Base-by-base conservation (phyloP, 2,329 filamentous ascomycete species). In the Ascochyta pisi region DNA sequence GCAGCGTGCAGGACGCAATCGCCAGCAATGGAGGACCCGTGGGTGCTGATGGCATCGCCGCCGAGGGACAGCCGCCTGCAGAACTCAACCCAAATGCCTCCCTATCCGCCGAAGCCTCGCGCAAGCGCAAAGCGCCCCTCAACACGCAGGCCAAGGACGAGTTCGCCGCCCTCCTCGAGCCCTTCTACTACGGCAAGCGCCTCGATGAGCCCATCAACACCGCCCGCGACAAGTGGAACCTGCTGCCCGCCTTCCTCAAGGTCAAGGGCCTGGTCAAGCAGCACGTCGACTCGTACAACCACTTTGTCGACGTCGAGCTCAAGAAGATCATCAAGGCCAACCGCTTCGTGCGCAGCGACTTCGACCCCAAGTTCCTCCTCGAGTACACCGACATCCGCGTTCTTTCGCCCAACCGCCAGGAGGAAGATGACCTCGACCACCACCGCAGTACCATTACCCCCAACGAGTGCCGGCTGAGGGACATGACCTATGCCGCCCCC, bases 261-360 rank as follows among this genome's bases (percentile, higher is more conserved):
- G 93, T 97, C 69, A 99, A 99, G 78, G 93, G 93, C 54, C 82
- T 97, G 54, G 93, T 97, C 49, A 97, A 97, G 77, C 94, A 98
- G 81, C 93, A 97, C 76, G 94, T 96, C 72, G 96, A 99, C 80
- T 98, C 95, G 23, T 99, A 96, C 83, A 97, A 99, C 79, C 96
- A 95, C 79, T 98, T 99, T 68, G 90, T 97, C 64, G 92, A 99
- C 67, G 90, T 96, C 53, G 93, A 98, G 73, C 88, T 99, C 75
- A 96, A 96, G 79, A 93, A 97, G 69, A 99, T 99, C 66, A 89
- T 99, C 64, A 88, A 91, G 73, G 91, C 94, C 47, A 98, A 97
- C 74, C 88, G 89, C 44, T 89, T 87, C 37, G 90, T 99, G 61
- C 87, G 90, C 64, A 96, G 93, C 76, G 94, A 98, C 81, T 90